Conservation (phyloP, 306 rosid species). For the Nissolia schottii region DNA sequence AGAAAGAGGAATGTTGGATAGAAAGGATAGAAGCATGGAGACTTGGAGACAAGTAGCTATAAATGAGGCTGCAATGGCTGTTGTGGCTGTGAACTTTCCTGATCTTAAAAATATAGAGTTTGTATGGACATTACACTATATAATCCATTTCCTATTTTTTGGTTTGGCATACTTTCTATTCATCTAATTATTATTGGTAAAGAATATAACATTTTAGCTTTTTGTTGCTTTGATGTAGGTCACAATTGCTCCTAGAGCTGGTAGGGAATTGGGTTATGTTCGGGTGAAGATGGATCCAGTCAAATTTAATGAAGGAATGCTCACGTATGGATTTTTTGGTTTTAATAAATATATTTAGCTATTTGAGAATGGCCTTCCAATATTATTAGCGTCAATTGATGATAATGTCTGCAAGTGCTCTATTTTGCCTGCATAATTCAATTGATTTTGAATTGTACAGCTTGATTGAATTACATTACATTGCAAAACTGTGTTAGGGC, state of each 20-base stretch:
- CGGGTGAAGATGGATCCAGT: constrained; percentile 83
- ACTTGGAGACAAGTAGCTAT: constrained; percentile 92
- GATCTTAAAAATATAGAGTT: constrained; percentile 80
- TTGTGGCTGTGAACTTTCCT: constrained; percentile 82
- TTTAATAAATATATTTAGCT: constrained; percentile 4
- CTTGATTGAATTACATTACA: constrained; percentile 6
- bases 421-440: constrained; percentile 8
- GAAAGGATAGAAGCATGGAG: constrained; percentile 77
- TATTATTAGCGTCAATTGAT: constrained; percentile 11
- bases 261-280: constrained; percentile 95
- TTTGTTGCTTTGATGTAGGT: constrained; percentile 51
- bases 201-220: not conserved
- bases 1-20: constrained; percentile 97
- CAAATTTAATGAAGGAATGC: constrained; percentile 74
- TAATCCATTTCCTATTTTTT: constrained; percentile 10
- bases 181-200: constrained; percentile 1
- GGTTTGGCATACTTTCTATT: constrained; percentile 5
- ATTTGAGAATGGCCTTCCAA: constrained; percentile 10
- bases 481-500: not conserved
- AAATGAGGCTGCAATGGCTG: constrained; percentile 94
- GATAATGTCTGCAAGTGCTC: constrained; percentile 7
- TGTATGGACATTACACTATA: constrained; percentile 50
- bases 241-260: constrained; percentile 99
- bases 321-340: constrained; percentile 59
- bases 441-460: constrained; percentile 11